Conservation (phyloP, 2,329 filamentous ascomycete species). For the Paecilomyces sp. region DNA sequence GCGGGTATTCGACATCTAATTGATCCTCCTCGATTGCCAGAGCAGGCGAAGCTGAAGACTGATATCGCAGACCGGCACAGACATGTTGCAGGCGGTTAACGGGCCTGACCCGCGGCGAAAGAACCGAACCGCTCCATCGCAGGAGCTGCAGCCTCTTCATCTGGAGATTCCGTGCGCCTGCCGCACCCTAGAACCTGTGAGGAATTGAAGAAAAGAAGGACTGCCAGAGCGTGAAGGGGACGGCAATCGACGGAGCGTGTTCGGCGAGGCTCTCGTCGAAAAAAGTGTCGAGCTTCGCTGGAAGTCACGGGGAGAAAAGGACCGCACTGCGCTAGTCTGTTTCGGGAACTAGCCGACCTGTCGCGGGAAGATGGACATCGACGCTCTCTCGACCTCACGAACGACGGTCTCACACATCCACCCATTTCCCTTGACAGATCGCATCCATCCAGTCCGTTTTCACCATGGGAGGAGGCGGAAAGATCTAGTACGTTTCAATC, state of each 20-base stretch:
- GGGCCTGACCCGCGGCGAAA: conserved; percentile 41
- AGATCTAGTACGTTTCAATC: conserved; percentile 55
- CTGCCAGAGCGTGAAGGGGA: conserved; percentile 8
- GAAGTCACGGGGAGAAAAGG: conserved; percentile 30
- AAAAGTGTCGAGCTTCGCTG: conserved; percentile 32
- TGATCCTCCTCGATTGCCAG: conserved; percentile 19
- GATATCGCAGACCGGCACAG: conserved; percentile 28
- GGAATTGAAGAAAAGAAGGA: conserved; percentile 10
- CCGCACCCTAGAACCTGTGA: conserved; percentile 9
- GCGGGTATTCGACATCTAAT: conserved; percentile 17
- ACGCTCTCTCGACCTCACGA: neutral
- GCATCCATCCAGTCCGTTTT: conserved; percentile 16
- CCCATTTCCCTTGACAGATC: conserved; percentile 13
- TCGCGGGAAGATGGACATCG: conserved; percentile 14
- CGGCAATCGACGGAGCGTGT: conserved; percentile 1
- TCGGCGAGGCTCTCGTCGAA: conserved; percentile 11
- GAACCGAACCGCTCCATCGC: conserved; percentile 45
- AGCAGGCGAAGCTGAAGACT: conserved; percentile 33
- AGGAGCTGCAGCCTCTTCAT: conserved; percentile 47
- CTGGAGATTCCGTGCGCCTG: conserved; percentile 19
- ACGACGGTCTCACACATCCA: conserved; percentile 9
- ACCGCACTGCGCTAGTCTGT: conserved; percentile 17
- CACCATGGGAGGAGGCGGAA: conserved; percentile 68
- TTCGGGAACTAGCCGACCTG: conserved; percentile 10
- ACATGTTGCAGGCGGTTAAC: conserved; percentile 27